A percentile compares a stretch with the other conserved stretches of the same genome.
Evolutionary conservation across 2,329 filamentous ascomycete species (phyloP).

Genomic region (Aureobasidium uvarum): DNA sequence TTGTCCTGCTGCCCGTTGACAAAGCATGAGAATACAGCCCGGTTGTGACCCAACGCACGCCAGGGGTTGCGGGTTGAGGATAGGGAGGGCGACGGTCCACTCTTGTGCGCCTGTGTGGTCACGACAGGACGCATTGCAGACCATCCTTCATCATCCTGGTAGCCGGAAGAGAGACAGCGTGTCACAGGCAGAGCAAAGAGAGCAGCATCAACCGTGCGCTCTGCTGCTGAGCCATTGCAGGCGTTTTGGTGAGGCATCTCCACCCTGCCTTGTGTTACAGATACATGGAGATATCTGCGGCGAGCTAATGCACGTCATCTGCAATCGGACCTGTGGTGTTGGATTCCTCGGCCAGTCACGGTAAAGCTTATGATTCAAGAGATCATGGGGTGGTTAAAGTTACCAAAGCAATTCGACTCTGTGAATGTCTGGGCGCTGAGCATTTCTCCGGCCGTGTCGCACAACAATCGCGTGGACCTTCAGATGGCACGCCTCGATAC

Average conservation of each 20-base stretch:
- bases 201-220: slow-evolving; percentile 11
- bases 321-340: slow-evolving; percentile 18
- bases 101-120: slow-evolving; percentile 16
- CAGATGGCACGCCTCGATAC: slow-evolving; percentile 1
- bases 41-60: slow-evolving; percentile 22
- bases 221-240: slow-evolving; percentile 16
- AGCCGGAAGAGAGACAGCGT: slow-evolving; percentile 18
- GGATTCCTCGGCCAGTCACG: slow-evolving; percentile 13
- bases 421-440: slow-evolving; percentile 12
- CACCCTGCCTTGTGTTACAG: slow-evolving; percentile 25
- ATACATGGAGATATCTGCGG: slow-evolving; percentile 16
- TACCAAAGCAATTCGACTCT: slow-evolving; percentile 10
- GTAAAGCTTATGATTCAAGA: slow-evolving; percentile 10
- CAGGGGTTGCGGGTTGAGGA: slow-evolving; percentile 15
- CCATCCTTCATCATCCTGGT: slow-evolving; percentile 21
- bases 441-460: slow-evolving; percentile 19
- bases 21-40: slow-evolving; percentile 13
- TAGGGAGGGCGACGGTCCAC: slow-evolving; percentile 6
- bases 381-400: slow-evolving; percentile 20
- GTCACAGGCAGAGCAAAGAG: slow-evolving; percentile 17
- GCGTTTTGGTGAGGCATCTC: slow-evolving; percentile 18
- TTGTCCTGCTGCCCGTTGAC: slow-evolving; percentile 21
- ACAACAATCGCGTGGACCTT: slow-evolving; percentile 13
- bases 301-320: slow-evolving; percentile 26
- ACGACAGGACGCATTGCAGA: slow-evolving; percentile 20